Evolutionary conservation across 352 stramenopile species (phyloP).

Genomic region (Aphanomyces astaci): DNA sequence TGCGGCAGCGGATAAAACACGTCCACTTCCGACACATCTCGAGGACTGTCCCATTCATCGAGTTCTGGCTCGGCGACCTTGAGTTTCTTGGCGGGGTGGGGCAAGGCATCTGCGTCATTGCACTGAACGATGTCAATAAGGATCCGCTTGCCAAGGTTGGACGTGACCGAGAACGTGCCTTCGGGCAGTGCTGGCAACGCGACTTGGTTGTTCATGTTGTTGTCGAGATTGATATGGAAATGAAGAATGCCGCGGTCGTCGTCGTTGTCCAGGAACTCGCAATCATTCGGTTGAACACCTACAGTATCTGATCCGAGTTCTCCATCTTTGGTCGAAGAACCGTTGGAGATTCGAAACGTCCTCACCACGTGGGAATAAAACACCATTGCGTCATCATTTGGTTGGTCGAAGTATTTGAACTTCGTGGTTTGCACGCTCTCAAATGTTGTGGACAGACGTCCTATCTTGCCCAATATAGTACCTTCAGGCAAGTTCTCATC

Average conservation of each 20-base stretch:
- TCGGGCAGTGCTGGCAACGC: not conserved
- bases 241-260: not conserved
- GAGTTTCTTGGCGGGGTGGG: not conserved
- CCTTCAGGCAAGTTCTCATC: no score
- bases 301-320: not conserved
- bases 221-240: not conserved
- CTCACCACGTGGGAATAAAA: not conserved
- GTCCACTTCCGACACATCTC: slow-evolving; percentile 3
- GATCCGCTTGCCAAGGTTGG: slow-evolving; percentile 6
- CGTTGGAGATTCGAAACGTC: not conserved
- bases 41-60: slow-evolving; percentile 5
- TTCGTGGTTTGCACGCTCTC: no score
- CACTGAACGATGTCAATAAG: slow-evolving; percentile 3
- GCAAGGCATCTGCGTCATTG: not conserved
- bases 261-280: not conserved
- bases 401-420: no score
- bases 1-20: not conserved
- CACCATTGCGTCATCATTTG: no score
- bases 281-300: not conserved
- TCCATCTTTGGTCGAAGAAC: not conserved
- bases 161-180: slow-evolving; percentile 11
- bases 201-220: not conserved
- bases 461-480: not conserved
- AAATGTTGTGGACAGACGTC: not conserved
- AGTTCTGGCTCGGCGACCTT: not conserved